Base-by-base conservation (phyloP, 768 basidiomycete species). In the Piloderma croceum region DNA sequence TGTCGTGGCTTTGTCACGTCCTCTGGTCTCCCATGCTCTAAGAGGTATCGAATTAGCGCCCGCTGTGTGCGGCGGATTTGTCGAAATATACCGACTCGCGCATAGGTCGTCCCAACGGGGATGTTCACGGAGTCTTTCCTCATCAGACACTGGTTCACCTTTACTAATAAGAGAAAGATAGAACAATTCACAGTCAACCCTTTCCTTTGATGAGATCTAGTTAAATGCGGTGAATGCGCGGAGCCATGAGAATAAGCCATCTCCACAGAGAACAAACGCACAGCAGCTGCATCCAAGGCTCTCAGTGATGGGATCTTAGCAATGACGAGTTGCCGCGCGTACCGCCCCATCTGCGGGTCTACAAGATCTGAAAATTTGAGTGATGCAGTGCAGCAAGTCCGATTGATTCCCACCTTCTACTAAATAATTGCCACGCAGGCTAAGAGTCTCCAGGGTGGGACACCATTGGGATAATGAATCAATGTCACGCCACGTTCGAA, bases 131-230 rank as follows among this genome's bases (percentile, higher is more conserved):
- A 53, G 44, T 37, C 70, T 70, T 29, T 63, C 64, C 31, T 69
- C 71, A 15, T 73, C 64, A 25, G 72, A 64, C 27, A 56, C 52
- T 29, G 65, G 62, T 21, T 67, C 69, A 29, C 73, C 58, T 34
- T 70, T 73, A 38, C 69, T 67, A 46, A 89, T 64, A 46, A 71
- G 67, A 9, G 85, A 83, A 36, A 91, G 68, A 61, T 91, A 94
- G 56, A 86, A 86, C 19, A 89, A 56, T 60, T 94, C 90, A 36
- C 79, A 77, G 52, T 93, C 90, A n/a, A 62, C 65, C 29, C 90
- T 73, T 57, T 91, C 87, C 47, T 72, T 78, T 7, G 57, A 47
- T 7, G 81, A 74, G 33, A 92, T 76, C 87, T 91, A 48, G 45
- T 39, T n/a, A n/a, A n/a, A n/a, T n/a, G n/a, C n/a, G n/a, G n/a